phyloP scores from a whole-genome alignment of 2,329 filamentous ascomycete species.

The Colletotrichum spinosum region DNA sequence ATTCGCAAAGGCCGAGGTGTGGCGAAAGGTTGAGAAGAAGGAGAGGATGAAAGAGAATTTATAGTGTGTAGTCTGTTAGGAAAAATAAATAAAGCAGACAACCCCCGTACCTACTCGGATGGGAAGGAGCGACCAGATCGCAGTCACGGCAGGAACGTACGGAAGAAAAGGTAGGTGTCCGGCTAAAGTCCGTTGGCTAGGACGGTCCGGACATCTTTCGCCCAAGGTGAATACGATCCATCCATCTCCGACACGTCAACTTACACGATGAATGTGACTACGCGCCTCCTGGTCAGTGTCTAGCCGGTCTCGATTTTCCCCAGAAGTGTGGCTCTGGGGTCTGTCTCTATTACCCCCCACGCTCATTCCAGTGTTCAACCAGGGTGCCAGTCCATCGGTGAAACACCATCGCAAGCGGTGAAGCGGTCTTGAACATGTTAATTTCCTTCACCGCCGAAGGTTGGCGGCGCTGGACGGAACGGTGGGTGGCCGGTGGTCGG shows the following conservation, averaged over 20 bases:
- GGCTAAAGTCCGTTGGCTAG: conserved; percentile 21
- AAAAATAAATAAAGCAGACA: not conserved
- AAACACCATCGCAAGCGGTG: conserved; percentile 35
- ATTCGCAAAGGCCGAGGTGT: conserved; percentile 18
- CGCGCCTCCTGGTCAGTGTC: too few species aligned
- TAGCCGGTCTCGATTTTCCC: conserved; percentile 1
- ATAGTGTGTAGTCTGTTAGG: conserved; percentile 14
- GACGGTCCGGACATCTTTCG: conserved; percentile 14
- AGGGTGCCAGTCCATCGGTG: conserved; percentile 30
- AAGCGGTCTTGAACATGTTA: conserved; percentile 12
- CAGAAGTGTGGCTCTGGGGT: conserved; percentile 17
- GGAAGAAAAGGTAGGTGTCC: conserved; percentile 7
- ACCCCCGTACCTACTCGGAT: not conserved
- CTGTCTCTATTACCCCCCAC: conserved; percentile 20
- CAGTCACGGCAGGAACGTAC: not conserved
- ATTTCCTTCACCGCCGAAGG: conserved; percentile 24
- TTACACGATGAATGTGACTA: too few species aligned
- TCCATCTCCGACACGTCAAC: too few species aligned
- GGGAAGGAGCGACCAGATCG: conserved; percentile 18
- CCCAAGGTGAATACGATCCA: conserved; percentile 1
- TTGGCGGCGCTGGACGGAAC: not conserved
- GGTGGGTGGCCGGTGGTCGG: conserved; percentile 8
- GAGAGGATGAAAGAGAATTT: conserved; percentile 13
- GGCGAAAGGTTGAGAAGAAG: conserved; percentile 6
- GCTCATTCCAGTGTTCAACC: conserved; percentile 11